Evolutionary conservation across 2,329 filamentous ascomycete species (phyloP), one percentile per base, ranked within the genome.

Genomic region (Penicillium sp.): DNA sequence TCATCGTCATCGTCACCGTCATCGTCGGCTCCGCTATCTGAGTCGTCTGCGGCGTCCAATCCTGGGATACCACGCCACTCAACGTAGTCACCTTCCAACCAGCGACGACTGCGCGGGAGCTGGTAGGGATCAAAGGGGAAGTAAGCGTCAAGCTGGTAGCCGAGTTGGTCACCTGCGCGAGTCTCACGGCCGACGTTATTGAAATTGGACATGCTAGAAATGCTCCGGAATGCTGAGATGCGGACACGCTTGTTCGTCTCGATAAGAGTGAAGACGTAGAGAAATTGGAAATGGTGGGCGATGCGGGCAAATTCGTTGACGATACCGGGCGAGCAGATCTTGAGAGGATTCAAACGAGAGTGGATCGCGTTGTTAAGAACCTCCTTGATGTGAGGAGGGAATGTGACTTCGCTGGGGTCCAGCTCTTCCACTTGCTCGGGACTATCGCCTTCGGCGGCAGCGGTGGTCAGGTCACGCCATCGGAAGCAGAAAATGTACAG

Each of bases 61-160:
- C 88, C 89, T 0, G 85, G 85, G 33, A 95, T 83, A 5, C 85
- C 82, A 58, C 84, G 83, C 89, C 90, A 96, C 46, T 86, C 80
- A 28, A 93, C 81, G 66, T 96, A 96, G 67, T 95, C 88, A 18
- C 83, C 81, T 57, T 91, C 87, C 12, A 99, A 76, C 95, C 94
- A 97, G 53, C 85, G 82, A 72, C 89, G 90, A 70, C 92, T 96
- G 61, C 85, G 79, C 0, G 92, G 92, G 45, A 99, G 78, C 65
- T 93, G 88, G 71, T 97, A 99, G 2, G 95, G 95, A 68, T 99
- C 94, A 66, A 99, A 99, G 0, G 94, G 94, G 66, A 97, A 99
- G 70, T 95, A 96, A 0, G 91, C 89, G 62, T 97, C 92, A 1
- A 99, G 81, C 71, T 96, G 87, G 65, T 93, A 86, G 65, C 85